phyloP scores from a whole-genome alignment of 345 rosid genomes.

The Aquilaria malaccensis region DNA sequence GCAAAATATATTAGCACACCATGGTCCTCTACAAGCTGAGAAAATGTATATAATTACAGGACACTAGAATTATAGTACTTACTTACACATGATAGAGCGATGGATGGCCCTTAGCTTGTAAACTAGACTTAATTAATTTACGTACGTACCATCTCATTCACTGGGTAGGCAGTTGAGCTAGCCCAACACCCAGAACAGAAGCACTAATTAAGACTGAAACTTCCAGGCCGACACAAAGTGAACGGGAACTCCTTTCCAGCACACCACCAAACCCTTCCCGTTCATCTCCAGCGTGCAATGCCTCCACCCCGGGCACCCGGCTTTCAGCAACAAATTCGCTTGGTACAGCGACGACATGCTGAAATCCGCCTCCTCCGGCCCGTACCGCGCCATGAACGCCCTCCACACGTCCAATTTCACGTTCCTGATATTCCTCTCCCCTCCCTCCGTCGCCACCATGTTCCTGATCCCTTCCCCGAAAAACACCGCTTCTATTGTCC shows the following conservation, averaged over 20 bases:
- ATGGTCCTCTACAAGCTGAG: too few species aligned
- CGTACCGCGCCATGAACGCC: slow-evolving; percentile 27
- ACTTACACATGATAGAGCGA: too few species aligned
- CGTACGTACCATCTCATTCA: too few species aligned
- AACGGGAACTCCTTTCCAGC: slow-evolving; percentile 49
- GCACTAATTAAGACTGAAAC: slow-evolving; percentile 10
- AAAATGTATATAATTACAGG: too few species aligned
- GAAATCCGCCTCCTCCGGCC: slow-evolving; percentile 34
- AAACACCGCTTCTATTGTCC: slow-evolving; percentile 15
- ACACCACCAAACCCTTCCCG: slow-evolving; percentile 28
- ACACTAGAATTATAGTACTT: too few species aligned
- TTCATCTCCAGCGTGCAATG: slow-evolving; percentile 28
- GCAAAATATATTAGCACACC: too few species aligned
- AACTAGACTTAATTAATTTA: too few species aligned
- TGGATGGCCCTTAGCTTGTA: too few species aligned
- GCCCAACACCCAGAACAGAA: too few species aligned
- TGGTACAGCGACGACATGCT: slow-evolving; percentile 32
- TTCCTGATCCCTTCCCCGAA: slow-evolving; percentile 26
- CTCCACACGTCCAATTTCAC: slow-evolving; percentile 47
- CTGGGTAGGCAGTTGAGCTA: too few species aligned
- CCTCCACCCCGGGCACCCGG: slow-evolving; percentile 17
- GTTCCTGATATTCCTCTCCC: slow-evolving; percentile 26
- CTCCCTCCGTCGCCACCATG: slow-evolving; percentile 34
- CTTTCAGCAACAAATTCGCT: slow-evolving; percentile 25
- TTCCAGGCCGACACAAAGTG: slow-evolving; percentile 42